Base-by-base conservation (phyloP, 2,329 filamentous ascomycete genomes). In the Dendryphion nanum region DNA sequence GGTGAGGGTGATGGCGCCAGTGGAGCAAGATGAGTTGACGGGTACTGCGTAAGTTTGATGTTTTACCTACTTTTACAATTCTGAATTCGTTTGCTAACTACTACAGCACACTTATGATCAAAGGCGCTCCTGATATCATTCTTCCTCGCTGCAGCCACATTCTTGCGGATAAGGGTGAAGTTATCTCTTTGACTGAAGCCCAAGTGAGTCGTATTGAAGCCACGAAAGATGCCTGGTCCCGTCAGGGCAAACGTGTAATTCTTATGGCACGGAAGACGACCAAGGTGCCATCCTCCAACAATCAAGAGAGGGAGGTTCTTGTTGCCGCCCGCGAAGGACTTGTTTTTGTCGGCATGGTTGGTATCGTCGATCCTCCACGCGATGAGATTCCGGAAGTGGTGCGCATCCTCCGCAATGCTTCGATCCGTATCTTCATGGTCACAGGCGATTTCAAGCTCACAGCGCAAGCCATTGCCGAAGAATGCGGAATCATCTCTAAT, bases 361-460 rank as follows among this genome's bases (percentile, higher is more conserved):
- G 72, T 8, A 77, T 82, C 33, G 73, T 80, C 19, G 79, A 83
- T 50, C 79, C 79, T 16, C 77, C 77, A 12, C 70, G 78, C 34
- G 71, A 77, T 18, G 79, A 82, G 49, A 81, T 82, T 20, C 75
- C 78, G 0, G 70, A 71, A 10, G 78, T 81, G 1, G 68, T 82
- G 18, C 67, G 70, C n/a, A 85, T 77, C 1, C 71, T 89, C 13
- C 77, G 84, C 10, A 72, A 77, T 1, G 86, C 86, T 4, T 83
- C 83, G 2, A 84, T 90, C 37, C 73, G 82, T n/a, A 81, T 89
- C 19, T 83, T 86, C 62, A 90, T 90, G 85, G 85, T 89, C 0
- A 90, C 86, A 1, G 85, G 86, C 7, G 86, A 90, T 55, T 89
- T 86, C 57, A 82, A 82, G 18, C 73, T 89, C 13, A 90, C 86